A percentile compares a stretch with the other conserved stretches of the same genome.
phyloP scores from a whole-genome alignment of 768 basidiomycete genomes.

The Russula vinacea region DNA sequence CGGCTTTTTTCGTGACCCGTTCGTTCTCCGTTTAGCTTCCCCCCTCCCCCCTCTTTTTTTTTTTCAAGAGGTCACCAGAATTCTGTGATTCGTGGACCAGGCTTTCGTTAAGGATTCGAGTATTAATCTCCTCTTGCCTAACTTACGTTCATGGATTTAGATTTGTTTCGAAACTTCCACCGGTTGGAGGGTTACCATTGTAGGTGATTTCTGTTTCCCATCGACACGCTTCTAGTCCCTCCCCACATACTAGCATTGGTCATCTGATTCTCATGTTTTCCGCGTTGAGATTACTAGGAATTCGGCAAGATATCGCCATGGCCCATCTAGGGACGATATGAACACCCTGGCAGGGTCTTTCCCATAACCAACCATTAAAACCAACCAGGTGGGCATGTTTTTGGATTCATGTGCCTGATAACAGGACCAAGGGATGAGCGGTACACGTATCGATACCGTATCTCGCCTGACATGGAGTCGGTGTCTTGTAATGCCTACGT shows the following conservation, averaged over 20 bases:
- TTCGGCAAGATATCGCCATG: neutral
- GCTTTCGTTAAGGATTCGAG: neutral
- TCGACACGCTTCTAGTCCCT: conserved; percentile 1
- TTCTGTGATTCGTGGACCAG: neutral
- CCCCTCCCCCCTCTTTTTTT: neutral
- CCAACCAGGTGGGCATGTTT: conserved; percentile 12
- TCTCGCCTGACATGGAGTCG: conserved; percentile 23
- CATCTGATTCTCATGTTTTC: conserved; percentile 2
- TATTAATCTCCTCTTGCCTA: neutral
- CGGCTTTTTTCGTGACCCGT: neutral
- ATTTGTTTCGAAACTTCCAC: neutral
- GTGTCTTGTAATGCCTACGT: conserved; percentile 18
- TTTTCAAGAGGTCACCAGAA: neutral
- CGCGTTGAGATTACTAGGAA: neutral
- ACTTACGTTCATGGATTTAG: neutral
- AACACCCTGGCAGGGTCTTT: neutral
- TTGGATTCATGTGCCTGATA: conserved; percentile 3
- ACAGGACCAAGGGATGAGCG: conserved; percentile 18
- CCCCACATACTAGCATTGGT: neutral
- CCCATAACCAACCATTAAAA: conserved; percentile 2
- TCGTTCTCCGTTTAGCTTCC: neutral
- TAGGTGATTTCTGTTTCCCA: neutral
- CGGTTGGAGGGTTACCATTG: conserved; percentile 11
- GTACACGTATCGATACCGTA: conserved; percentile 9
- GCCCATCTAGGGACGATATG: neutral